Percentiles rank a stretch among this genome's conserved stretches.
Conservation (phyloP, 2,329 filamentous ascomycete species). For the Clathrospora elynae region DNA sequence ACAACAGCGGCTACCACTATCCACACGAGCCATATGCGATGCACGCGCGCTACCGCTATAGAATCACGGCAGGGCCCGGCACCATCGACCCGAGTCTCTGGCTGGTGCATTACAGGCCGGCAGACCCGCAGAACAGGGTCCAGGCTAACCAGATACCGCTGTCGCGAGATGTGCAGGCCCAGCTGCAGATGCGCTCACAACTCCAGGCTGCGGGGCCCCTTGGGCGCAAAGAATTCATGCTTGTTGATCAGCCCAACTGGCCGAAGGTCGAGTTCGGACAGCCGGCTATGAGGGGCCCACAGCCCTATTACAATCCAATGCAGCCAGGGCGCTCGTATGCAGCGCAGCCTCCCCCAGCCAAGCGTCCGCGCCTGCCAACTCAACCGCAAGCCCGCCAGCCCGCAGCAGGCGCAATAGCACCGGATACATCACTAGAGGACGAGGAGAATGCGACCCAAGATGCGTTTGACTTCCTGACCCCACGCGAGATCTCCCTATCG, state of each 20-base stretch:
- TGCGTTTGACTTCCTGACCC: constrained; percentile 85
- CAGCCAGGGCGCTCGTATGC: constrained; percentile 41
- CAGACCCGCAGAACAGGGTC: constrained; percentile 74
- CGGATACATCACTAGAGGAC: constrained; percentile 70
- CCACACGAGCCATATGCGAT: constrained; percentile 72
- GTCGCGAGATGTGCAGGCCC: constrained; percentile 61
- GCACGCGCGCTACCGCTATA: constrained; percentile 84
- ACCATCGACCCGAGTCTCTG: constrained; percentile 81
- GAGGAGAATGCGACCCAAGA: constrained; percentile 89
- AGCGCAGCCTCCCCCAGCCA: constrained; percentile 53
- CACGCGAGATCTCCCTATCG: constrained; percentile 82
- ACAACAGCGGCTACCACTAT: constrained; percentile 78
- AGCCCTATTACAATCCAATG: constrained; percentile 46
- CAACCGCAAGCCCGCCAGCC: constrained; percentile 53
- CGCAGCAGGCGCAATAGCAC: constrained; percentile 25
- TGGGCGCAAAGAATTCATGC: constrained; percentile 92
- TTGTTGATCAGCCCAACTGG: constrained; percentile 88
- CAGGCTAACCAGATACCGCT: constrained; percentile 70
- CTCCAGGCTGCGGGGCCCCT: constrained; percentile 73
- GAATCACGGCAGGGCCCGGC: constrained; percentile 73
- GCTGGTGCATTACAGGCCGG: constrained; percentile 86
- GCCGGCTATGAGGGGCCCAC: constrained; percentile 31
- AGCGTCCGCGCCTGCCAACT: constrained; percentile 51
- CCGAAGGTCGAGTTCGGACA: constrained; percentile 77
- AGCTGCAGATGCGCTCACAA: constrained; percentile 65